Percentiles rank a stretch among this genome's conserved stretches.
These are phyloP conservation scores for Cladosporium phlei DNA, from an alignment of 2,329 filamentous ascomycete genomes.

Conservation along the genomic window DNA sequence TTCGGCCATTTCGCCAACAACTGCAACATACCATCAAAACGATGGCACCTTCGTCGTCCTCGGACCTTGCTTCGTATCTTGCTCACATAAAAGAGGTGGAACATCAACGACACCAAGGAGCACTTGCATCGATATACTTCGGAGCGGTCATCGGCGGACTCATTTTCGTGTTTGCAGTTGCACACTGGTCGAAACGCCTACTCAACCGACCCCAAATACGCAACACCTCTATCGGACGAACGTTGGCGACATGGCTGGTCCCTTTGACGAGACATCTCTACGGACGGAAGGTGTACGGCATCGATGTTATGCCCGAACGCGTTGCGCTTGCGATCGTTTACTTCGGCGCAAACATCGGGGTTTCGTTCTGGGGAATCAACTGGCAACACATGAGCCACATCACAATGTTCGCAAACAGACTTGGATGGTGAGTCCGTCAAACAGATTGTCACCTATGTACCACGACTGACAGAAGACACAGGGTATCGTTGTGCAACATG, in stretches of 20 bases:
- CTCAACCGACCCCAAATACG: constrained; percentile 1
- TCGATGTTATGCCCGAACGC: constrained; percentile 4
- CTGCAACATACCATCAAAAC: neutral
- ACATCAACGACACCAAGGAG: constrained; percentile 8
- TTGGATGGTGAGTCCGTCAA: constrained; percentile 20
- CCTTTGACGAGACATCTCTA: neutral
- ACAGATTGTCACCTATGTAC: neutral
- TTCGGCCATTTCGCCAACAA: too few species aligned
- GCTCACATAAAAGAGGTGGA: constrained; percentile 12
- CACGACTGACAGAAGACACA: neutral
- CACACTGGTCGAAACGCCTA: constrained; percentile 15
- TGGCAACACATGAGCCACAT: constrained; percentile 12
- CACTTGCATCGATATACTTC: constrained; percentile 16
- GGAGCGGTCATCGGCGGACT: constrained; percentile 15
- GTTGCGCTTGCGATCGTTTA: constrained; percentile 8
- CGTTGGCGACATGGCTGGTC: neutral
- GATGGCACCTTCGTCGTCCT: constrained; percentile 14
- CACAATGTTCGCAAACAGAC: constrained; percentile 22
- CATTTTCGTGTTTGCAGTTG: constrained; percentile 16
- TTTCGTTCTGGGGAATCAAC: constrained; percentile 14
- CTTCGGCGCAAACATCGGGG: constrained; percentile 13
- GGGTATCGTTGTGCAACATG: constrained; percentile 24
- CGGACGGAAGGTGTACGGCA: neutral
- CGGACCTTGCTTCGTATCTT: neutral
- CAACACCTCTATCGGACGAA: neutral